Percentiles rank a stretch among this genome's conserved stretches.
Conservation (phyloP, 2,329 filamentous ascomycete genomes). For the Apiospora phragmitis region DNA sequence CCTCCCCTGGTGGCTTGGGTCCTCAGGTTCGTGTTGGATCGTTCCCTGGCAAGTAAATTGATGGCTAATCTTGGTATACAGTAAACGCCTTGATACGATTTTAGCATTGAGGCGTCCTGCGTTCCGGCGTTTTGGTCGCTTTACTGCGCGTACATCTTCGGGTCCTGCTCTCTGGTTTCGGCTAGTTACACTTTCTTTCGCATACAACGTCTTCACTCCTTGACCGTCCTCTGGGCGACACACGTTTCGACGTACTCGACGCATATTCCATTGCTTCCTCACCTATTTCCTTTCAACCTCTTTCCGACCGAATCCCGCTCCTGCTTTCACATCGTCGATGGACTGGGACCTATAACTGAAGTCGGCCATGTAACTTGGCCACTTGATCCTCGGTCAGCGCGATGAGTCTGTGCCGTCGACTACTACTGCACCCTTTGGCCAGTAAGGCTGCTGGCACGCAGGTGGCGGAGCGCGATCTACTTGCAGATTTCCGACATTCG, state of each 20-base stretch:
- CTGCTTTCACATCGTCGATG: not conserved
- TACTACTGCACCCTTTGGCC: not conserved
- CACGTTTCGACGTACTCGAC: not conserved
- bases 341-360: not conserved
- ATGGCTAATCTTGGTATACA: slow-evolving; percentile 5
- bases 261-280: slow-evolving; percentile 3
- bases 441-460: not conserved
- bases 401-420: not conserved
- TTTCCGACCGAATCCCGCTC: slow-evolving; percentile 1
- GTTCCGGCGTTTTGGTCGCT: slow-evolving; percentile 19
- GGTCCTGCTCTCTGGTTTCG: slow-evolving; percentile 12
- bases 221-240: not conserved
- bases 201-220: not conserved
- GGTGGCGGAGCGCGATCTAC: not conserved
- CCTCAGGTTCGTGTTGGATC: slow-evolving; percentile 28
- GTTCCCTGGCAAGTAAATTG: not conserved
- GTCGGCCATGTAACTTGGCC: not conserved
- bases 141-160: slow-evolving; percentile 10
- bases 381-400: not conserved
- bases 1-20: slow-evolving; percentile 32
- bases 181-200: slow-evolving; percentile 9
- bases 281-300: not conserved
- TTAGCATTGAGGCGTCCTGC: slow-evolving; percentile 34
- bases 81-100: slow-evolving; percentile 17
- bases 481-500: slow-evolving; percentile 4